Percentiles rank a stretch among this genome's conserved stretches.
phyloP scores from a whole-genome alignment of 805 yeast species.

The Zygosaccharomyces pseudorouxii region DNA sequence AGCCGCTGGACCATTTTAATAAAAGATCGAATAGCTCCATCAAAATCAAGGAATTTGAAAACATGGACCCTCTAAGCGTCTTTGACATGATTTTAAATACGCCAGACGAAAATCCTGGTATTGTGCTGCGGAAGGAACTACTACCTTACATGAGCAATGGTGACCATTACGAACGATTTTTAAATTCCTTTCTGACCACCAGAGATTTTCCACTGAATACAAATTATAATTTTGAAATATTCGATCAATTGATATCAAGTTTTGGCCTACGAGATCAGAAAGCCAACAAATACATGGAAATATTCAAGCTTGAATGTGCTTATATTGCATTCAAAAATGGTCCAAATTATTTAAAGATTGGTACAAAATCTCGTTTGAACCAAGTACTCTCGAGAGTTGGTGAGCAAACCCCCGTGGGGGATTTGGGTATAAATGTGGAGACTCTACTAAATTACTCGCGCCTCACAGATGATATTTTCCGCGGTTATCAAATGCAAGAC shows the following conservation, averaged over 20 bases:
- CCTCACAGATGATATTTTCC: slow-evolving; percentile 13
- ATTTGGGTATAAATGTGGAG: slow-evolving; percentile 9
- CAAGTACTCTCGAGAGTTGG: slow-evolving; percentile 16
- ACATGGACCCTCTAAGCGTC: slow-evolving; percentile 11
- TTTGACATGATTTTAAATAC: slow-evolving; percentile 15
- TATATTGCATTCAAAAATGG: slow-evolving; percentile 25
- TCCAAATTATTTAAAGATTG: slow-evolving; percentile 1
- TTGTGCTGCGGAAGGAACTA: slow-evolving; percentile 17
- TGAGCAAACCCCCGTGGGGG: slow-evolving; percentile 5
- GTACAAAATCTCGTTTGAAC: slow-evolving; percentile 5
- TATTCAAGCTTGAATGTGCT: slow-evolving; percentile 7
- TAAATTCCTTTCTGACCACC: slow-evolving; percentile 14
- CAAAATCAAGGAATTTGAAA: slow-evolving; percentile 25
- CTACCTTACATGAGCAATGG: slow-evolving; percentile 23
- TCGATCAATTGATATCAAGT: slow-evolving; percentile 9
- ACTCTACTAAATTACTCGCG: slow-evolving; percentile 16
- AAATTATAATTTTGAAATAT: slow-evolving; percentile 15
- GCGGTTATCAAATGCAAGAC: slow-evolving; percentile 19
- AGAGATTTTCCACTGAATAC: slow-evolving; percentile 18
- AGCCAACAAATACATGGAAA: neutral
- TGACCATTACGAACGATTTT: slow-evolving; percentile 13
- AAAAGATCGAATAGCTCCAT: slow-evolving; percentile 11
- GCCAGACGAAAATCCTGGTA: slow-evolving; percentile 3
- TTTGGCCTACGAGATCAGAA: neutral
- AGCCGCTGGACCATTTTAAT: slow-evolving; percentile 31